Evolutionary conservation across 345 rosid genomes (phyloP), one percentile per base, ranked within the genome.

Genomic region (Populus euphratica): DNA sequence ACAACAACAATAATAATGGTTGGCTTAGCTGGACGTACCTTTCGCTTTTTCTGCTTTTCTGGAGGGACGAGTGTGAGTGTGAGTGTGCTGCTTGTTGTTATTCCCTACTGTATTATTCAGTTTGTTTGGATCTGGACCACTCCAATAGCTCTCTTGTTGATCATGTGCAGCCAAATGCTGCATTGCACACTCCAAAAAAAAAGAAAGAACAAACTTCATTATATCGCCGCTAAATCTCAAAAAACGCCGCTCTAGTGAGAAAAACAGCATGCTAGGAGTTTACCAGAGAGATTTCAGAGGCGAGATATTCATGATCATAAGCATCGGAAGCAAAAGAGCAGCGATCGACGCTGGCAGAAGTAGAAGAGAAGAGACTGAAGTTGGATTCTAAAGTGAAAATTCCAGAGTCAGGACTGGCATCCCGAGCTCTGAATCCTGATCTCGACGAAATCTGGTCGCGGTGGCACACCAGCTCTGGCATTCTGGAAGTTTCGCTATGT

Each of bases 311-410:
- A 63, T 79, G 93, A 72, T 92, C 96, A 73, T 82, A 88, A 73
- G 90, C 88, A 62, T 93, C 97, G 76, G 98, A 93, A 31, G 94
- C 89, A 35, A 90, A 88, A 64, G 98, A 94, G 90, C 93, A 92
- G 83, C 94, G 97, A 77, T 89, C 96, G 72, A 92, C 96, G 79
- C 96, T 91, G 21, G 91, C 94, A 75, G 98, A 91, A 76, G 98
- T 90, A 64, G 99, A 93, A 52, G 99, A 90, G 83, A 93, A 93
- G 69, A 91, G 90, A 62, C 97, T 93, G 79, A 91, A 90, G 78
- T 88, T 91, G 31, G 95, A 89, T 73, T 94, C 97, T 44, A 86
- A 88, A 27, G 97, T 87, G 91, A 92, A 92, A 77, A 87, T 90
- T 47, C 90, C 83, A 5, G 99, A 95, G 83, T 93, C 98, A 1